phyloP scores from a whole-genome alignment of 805 yeast species.

The Peterozyma xylosa region DNA sequence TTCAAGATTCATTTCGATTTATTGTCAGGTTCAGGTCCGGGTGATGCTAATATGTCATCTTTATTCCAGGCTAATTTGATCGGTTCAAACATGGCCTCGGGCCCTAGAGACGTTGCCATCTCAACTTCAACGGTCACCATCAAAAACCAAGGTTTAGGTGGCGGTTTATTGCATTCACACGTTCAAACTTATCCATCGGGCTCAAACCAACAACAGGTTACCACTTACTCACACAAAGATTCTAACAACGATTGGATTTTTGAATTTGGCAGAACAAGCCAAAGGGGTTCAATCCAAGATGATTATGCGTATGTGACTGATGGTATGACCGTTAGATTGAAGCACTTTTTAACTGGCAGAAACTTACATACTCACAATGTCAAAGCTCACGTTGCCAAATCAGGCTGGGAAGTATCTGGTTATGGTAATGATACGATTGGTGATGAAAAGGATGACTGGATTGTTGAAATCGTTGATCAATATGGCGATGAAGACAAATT shows the following conservation, averaged over 20 bases:
- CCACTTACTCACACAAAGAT: constrained; percentile 89
- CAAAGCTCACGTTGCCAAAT: constrained; percentile 62
- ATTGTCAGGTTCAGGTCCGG: constrained; percentile 71
- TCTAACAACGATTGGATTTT: constrained; percentile 77
- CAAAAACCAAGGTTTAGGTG: constrained; percentile 64
- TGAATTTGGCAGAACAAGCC: constrained; percentile 47
- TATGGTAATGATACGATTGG: constrained; percentile 69
- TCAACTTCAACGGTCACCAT: constrained; percentile 59
- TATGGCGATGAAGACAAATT: constrained; percentile 38
- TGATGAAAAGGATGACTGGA: constrained; percentile 86
- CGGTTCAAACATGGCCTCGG: constrained; percentile 55
- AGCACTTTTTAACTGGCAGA: constrained; percentile 64
- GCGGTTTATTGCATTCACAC: constrained; percentile 87
- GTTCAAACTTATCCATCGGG: constrained; percentile 86
- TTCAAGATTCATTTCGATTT: constrained; percentile 75
- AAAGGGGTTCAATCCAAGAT: constrained; percentile 22
- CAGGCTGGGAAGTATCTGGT: constrained; percentile 78
- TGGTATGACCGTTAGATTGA: constrained; percentile 63
- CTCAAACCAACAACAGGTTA: constrained; percentile 88
- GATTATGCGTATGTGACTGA: constrained; percentile 34
- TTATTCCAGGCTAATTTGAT: constrained; percentile 81
- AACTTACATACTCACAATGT: constrained; percentile 80
- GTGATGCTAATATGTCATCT: constrained; percentile 86
- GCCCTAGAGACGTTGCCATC: constrained; percentile 57
- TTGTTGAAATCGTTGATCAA: constrained; percentile 72